Conservation (phyloP, 208 protist species). For the Wallacemonas rigidus region DNA sequence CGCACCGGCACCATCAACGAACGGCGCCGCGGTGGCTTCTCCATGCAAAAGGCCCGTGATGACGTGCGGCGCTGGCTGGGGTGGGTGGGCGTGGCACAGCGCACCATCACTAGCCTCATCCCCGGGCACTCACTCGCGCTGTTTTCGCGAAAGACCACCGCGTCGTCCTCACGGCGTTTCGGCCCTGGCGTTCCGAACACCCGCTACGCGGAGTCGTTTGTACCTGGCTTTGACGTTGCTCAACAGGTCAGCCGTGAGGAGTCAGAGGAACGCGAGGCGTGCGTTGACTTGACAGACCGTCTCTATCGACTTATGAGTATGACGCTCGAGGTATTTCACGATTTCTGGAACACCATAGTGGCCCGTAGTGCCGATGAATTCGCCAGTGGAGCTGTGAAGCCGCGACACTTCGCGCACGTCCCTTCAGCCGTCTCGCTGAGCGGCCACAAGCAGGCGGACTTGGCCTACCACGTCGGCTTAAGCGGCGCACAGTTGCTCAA, state of each 20-base stretch:
- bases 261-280: slow-evolving; percentile 49
- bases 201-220: slow-evolving; percentile 57
- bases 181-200: slow-evolving; percentile 4
- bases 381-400: slow-evolving; percentile 25
- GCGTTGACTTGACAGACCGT: slow-evolving; percentile 41
- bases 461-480: slow-evolving; percentile 11
- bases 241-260: slow-evolving; percentile 57
- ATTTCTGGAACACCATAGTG: slow-evolving; percentile 60
- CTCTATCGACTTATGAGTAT: slow-evolving; percentile 43
- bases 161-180: not conserved
- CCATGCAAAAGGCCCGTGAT: not conserved
- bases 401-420: slow-evolving; percentile 36
- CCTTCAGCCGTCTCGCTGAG: slow-evolving; percentile 23
- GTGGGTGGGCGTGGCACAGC: not conserved
- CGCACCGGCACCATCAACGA: not conserved
- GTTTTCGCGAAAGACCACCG: not conserved
- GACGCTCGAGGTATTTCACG: slow-evolving; percentile 48
- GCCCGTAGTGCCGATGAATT: slow-evolving; percentile 45
- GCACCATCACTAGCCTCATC: not conserved
- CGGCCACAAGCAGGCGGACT: not conserved
- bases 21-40: slow-evolving; percentile 2
- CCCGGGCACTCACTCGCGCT: not conserved
- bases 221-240: slow-evolving; percentile 42
- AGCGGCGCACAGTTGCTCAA: slow-evolving; percentile 18
- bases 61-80: slow-evolving; percentile 5